Conservation (phyloP, 2,329 filamentous ascomycete species). For the Nemania sp. region DNA sequence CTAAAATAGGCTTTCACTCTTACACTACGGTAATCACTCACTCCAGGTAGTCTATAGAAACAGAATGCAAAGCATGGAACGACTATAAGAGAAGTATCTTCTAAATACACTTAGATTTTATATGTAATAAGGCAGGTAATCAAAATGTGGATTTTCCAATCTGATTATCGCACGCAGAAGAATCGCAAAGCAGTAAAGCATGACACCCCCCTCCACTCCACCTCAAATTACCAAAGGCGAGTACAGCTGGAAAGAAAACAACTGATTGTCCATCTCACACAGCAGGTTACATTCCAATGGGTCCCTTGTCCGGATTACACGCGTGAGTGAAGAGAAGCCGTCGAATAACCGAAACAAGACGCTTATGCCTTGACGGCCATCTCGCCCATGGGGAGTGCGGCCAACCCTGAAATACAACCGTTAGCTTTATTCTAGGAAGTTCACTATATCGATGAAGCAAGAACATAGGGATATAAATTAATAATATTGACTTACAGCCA, state of each 20-base stretch:
- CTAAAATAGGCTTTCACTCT: too few species aligned
- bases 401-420: slow-evolving; percentile 41
- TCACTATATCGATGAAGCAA: neutral
- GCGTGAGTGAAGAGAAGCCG: slow-evolving; percentile 3
- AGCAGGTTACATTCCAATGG: neutral
- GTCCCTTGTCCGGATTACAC: neutral
- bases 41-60: neutral
- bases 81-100: slow-evolving; percentile 1
- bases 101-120: slow-evolving; percentile 27
- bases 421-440: slow-evolving; percentile 20
- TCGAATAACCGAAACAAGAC: neutral
- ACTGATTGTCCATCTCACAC: neutral
- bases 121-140: slow-evolving; percentile 4
- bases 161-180: slow-evolving; percentile 8
- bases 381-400: slow-evolving; percentile 49
- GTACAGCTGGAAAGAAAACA: neutral
- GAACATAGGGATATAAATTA: neutral
- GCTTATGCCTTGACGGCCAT: slow-evolving; percentile 50
- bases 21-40: neutral
- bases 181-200: slow-evolving; percentile 19
- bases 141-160: slow-evolving; percentile 16
- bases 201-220: neutral
- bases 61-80: neutral
- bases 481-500: slow-evolving; percentile 56
- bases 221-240: slow-evolving; percentile 1